phyloP scores from a whole-genome alignment of 2,329 filamentous ascomycete species.

The Colletotrichum lindemuthianum region DNA sequence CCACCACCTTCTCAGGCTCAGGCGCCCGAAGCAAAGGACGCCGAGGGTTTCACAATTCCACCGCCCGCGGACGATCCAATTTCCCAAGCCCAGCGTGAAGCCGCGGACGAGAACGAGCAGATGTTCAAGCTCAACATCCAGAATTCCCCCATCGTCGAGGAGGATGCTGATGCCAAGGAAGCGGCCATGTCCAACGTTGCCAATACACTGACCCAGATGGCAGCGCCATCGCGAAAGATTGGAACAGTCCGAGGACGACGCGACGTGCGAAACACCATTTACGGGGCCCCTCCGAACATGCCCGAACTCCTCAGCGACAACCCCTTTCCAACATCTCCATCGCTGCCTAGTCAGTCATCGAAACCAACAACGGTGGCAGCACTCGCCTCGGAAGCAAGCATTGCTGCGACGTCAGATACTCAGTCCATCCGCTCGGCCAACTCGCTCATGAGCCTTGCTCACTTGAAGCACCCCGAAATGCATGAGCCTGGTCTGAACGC shows the following conservation, averaged over 20 bases:
- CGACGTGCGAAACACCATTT: constrained; percentile 92
- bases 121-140: constrained; percentile 84
- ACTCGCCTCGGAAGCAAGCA: constrained; percentile 71
- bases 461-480: constrained; percentile 85
- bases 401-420: constrained; percentile 76
- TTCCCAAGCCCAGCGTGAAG: constrained; percentile 77
- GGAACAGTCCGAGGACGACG: constrained; percentile 87
- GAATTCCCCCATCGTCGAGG: constrained; percentile 80
- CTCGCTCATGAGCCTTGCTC: constrained; percentile 75
- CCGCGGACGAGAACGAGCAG: constrained; percentile 68
- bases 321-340: constrained; percentile 49
- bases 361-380: constrained; percentile 61
- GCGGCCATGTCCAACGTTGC: constrained; percentile 81
- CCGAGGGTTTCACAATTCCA: constrained; percentile 82
- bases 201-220: constrained; percentile 72
- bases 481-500: constrained; percentile 82
- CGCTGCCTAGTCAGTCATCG: constrained; percentile 46
- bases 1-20: constrained; percentile 59
- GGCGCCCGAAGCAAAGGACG: constrained; percentile 64
- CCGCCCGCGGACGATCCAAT: constrained; percentile 71
- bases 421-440: constrained; percentile 91
- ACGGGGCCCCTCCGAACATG: constrained; percentile 66
- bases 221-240: constrained; percentile 73
- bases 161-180: constrained; percentile 77
- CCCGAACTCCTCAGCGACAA: constrained; percentile 48